Conservation (phyloP, 495 filamentous ascomycete genomes). For the Peziza echinospora region DNA sequence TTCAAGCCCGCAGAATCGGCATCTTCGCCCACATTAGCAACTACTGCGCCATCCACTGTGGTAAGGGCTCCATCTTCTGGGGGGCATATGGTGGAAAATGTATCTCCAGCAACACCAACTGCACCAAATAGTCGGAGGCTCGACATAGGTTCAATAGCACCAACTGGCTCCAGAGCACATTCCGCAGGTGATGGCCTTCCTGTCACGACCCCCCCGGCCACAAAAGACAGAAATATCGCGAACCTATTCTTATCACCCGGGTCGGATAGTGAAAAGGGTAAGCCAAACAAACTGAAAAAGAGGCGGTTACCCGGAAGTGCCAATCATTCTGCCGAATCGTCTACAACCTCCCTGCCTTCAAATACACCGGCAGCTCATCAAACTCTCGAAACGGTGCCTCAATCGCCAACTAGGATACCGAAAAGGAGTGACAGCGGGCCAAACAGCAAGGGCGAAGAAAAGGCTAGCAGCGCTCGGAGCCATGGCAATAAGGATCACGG, state of each 20-base stretch:
- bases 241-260: slow-evolving; percentile 48
- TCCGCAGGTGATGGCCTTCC: slow-evolving; percentile 25
- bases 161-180: slow-evolving; percentile 24
- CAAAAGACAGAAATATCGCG: slow-evolving; percentile 43
- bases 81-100: slow-evolving; percentile 12
- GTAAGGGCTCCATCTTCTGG: neutral
- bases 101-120: slow-evolving; percentile 1
- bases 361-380: slow-evolving; percentile 22
- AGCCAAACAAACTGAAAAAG: slow-evolving; percentile 72
- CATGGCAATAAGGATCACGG: too few relatives aligned
- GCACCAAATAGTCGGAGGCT: slow-evolving; percentile 4
- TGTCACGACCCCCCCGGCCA: slow-evolving; percentile 40
- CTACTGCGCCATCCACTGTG: neutral
- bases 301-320: slow-evolving; percentile 50
- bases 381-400: slow-evolving; percentile 18
- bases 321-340: slow-evolving; percentile 70
- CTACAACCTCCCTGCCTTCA: slow-evolving; percentile 45
- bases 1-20: slow-evolving; percentile 9
- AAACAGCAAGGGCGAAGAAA: too few relatives aligned
- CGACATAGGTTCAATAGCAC: slow-evolving; percentile 23
- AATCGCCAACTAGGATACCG: slow-evolving; percentile 5
- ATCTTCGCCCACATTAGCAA: neutral
- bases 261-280: slow-evolving; percentile 35
- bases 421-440: neutral
- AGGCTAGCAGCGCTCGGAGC: too few relatives aligned